Percentiles rank a stretch among this genome's conserved stretches.
phyloP scores from a whole-genome alignment of 192 early-diverging fungal species.

The Coemansia sp. region DNA sequence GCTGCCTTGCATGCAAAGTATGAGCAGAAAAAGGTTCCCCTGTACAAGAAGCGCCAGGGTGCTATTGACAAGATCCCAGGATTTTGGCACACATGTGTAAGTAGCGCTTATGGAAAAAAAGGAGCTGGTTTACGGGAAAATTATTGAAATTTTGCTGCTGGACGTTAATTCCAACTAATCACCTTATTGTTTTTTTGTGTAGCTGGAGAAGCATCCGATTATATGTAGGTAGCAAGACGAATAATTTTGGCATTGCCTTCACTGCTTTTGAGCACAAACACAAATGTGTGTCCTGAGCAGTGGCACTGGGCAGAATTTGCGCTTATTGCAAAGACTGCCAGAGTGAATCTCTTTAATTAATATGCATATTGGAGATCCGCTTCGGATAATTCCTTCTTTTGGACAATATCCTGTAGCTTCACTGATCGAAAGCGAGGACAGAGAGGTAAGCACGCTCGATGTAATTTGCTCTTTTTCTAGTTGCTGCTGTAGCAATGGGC shows the following conservation, averaged over 20 bases:
- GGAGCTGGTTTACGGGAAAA: neutral
- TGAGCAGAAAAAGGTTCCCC: conserved; percentile 45
- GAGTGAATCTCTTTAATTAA: neutral
- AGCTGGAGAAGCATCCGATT: conserved; percentile 54
- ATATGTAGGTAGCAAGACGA: conserved; percentile 40
- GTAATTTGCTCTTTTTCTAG: neutral
- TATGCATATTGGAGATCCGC: conserved; percentile 9
- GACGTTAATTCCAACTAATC: neutral
- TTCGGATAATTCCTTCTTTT: conserved; percentile 5
- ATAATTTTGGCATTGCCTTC: neutral
- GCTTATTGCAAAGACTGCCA: neutral
- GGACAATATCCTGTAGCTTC: conserved; percentile 35
- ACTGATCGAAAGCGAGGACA: conserved; percentile 52
- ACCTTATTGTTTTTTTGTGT: neutral
- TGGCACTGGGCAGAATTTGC: neutral
- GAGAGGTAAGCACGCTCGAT: conserved; percentile 24
- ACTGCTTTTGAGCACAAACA: neutral
- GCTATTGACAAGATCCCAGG: conserved; percentile 56
- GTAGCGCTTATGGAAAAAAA: conserved; percentile 1
- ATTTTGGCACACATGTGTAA: conserved; percentile 60
- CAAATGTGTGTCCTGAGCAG: neutral
- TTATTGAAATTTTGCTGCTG: neutral
- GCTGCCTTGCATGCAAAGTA: conserved; percentile 53
- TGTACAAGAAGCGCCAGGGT: conserved; percentile 58
- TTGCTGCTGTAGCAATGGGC: neutral